A percentile compares a stretch with the other conserved stretches of the same genome.
phyloP scores from a whole-genome alignment of 2,329 filamentous ascomycete species.

The Calonectria multiphialidica region DNA sequence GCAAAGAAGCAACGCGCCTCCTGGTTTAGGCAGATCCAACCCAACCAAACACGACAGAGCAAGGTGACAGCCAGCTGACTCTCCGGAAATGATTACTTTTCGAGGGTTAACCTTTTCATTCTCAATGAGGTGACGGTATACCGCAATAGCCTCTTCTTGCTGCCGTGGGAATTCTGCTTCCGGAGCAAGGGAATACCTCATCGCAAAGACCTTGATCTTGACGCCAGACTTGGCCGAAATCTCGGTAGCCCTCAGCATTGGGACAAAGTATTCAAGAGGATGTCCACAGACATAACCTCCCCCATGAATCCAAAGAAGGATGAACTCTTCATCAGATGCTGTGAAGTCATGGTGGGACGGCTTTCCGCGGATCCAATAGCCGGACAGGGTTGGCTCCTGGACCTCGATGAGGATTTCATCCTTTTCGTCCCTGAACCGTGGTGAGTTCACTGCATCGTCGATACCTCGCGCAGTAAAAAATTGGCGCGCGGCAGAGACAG shows the following conservation, averaged over 20 bases:
- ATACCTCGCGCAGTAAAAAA: conserved; percentile 1
- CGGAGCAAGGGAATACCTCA: not conserved
- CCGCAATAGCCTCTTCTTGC: not conserved
- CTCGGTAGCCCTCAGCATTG: not conserved
- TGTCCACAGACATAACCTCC: conserved; percentile 1
- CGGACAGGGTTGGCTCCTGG: not conserved
- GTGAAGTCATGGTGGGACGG: not conserved
- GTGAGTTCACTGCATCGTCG: not conserved
- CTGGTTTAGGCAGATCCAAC: not conserved
- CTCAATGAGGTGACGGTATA: conserved; percentile 3
- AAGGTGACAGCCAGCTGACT: not conserved
- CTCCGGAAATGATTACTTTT: not conserved
- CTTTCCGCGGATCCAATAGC: conserved; percentile 6
- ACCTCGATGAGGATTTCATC: not conserved
- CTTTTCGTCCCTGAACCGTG: not conserved
- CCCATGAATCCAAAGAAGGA: not conserved
- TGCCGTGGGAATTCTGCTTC: not conserved
- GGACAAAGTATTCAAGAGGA: not conserved
- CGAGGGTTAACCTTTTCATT: not conserved
- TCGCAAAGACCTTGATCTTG: not conserved
- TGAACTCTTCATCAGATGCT: not conserved
- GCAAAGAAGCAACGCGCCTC: not conserved
- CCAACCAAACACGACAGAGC: not conserved
- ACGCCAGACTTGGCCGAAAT: not conserved
- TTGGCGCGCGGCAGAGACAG: not conserved